A percentile compares a stretch with the other conserved stretches of the same genome.
phyloP scores from a whole-genome alignment of 768 basidiomycete species.

The Tricholoma furcatifolium region DNA sequence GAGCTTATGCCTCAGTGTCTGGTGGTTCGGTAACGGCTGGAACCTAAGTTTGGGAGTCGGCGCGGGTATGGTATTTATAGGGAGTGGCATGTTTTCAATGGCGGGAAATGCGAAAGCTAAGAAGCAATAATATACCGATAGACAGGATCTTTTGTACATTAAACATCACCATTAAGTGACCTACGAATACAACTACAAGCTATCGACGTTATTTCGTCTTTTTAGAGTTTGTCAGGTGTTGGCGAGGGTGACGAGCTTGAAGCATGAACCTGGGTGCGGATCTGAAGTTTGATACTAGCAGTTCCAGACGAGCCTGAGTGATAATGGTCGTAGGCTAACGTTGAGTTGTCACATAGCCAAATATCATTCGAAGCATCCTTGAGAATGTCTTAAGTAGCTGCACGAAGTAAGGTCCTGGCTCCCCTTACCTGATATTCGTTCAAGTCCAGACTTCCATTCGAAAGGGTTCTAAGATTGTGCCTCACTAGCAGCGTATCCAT shows the following conservation, averaged over 20 bases:
- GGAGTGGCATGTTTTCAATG: constrained; percentile 60
- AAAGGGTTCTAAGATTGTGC: constrained; percentile 4
- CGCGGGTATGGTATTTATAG: constrained; percentile 71
- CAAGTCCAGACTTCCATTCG: background rate
- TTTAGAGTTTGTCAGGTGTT: background rate
- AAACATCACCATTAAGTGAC: background rate
- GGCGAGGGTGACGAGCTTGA: too few relatives aligned
- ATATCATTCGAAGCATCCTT: constrained; percentile 1
- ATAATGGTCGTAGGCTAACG: background rate
- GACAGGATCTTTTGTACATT: background rate
- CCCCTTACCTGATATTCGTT: background rate
- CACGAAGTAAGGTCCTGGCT: background rate
- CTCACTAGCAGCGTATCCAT: constrained; percentile 19
- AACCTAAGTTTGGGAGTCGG: constrained; percentile 63
- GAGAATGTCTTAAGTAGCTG: background rate
- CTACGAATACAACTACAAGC: background rate
- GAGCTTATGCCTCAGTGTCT: constrained; percentile 77
- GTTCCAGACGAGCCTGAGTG: background rate
- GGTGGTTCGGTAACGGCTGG: constrained; percentile 81
- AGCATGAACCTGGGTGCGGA: background rate
- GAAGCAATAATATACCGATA: constrained; percentile 13
- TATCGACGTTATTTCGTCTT: background rate
- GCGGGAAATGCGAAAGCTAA: constrained; percentile 20
- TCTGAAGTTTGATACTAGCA: background rate
- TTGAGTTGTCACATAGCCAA: background rate